These are phyloP conservation scores for Botrytis deweyae DNA, from an alignment of 2,329 filamentous ascomycete species.

Conservation along the genomic window DNA sequence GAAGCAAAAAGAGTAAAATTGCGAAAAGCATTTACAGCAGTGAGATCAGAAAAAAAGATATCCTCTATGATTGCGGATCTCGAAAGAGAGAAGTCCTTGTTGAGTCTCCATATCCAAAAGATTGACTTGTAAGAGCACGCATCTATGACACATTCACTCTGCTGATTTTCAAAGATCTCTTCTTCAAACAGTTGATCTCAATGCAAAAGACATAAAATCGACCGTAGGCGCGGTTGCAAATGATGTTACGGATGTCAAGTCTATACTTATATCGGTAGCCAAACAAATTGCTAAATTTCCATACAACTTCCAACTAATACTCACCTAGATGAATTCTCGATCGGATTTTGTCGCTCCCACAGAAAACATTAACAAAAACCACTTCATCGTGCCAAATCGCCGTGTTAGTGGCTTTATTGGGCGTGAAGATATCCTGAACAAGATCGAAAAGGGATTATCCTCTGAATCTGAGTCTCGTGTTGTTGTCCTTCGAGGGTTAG, in stretches of 20 bases:
- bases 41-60: slow-evolving; percentile 13
- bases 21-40: slow-evolving; percentile 13
- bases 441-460: slow-evolving; percentile 23
- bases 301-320: not conserved
- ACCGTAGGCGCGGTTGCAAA: not conserved
- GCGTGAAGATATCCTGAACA: slow-evolving; percentile 26
- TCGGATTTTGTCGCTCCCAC: too few species aligned
- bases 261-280: not conserved
- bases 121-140: slow-evolving; percentile 9
- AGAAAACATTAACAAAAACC: not conserved
- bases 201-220: not conserved
- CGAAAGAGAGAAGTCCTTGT: slow-evolving; percentile 17
- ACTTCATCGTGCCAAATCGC: slow-evolving; percentile 25
- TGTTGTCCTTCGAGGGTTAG: slow-evolving; percentile 29
- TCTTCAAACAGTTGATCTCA: not conserved
- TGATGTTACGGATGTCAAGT: not conserved
- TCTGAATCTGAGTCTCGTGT: slow-evolving; percentile 15
- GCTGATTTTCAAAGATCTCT: not conserved
- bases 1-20: slow-evolving; percentile 1
- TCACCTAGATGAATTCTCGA: not conserved
- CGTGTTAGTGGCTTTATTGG: slow-evolving; percentile 27
- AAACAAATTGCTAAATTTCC: not conserved
- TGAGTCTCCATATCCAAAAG: slow-evolving; percentile 14
- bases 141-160: not conserved
- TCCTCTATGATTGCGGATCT: slow-evolving; percentile 5